phyloP scores from a whole-genome alignment of 176 grass and related monocot genomes.

The Triticum timopheevii region DNA sequence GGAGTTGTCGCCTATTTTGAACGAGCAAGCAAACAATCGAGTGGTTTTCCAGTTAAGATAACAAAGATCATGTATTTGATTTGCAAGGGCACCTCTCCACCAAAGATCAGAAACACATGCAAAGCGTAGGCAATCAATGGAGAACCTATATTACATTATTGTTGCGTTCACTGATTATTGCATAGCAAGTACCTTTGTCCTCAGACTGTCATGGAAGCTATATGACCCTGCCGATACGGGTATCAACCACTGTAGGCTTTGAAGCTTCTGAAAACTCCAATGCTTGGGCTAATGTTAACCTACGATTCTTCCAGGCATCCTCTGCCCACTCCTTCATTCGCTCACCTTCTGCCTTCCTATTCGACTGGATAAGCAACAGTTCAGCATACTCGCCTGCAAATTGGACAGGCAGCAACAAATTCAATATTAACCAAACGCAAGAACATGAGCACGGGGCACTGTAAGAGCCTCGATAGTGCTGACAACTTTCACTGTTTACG shows the following conservation, averaged over 20 bases:
- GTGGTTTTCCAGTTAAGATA: too few species aligned
- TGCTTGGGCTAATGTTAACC: slow-evolving; percentile 68
- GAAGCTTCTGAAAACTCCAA: slow-evolving; percentile 61
- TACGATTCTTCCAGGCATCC: slow-evolving; percentile 62
- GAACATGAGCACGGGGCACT: background rate
- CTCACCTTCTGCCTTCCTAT: slow-evolving; percentile 83
- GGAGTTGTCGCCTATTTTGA: background rate
- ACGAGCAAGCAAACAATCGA: too few species aligned
- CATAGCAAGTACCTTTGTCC: background rate
- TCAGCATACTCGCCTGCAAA: slow-evolving; percentile 78
- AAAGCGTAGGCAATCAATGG: background rate
- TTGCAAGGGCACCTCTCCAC: background rate
- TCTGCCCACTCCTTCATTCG: slow-evolving; percentile 85
- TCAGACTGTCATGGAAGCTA: slow-evolving; percentile 15
- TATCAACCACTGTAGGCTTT: slow-evolving; percentile 60
- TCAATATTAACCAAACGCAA: slow-evolving; percentile 8
- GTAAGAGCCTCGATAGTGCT: background rate
- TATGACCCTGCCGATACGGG: slow-evolving; percentile 64
- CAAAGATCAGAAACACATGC: background rate
- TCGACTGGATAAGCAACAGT: slow-evolving; percentile 74
- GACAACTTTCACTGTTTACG: background rate
- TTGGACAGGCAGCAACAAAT: slow-evolving; percentile 17
- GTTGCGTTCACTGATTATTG: background rate
- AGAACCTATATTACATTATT: slow-evolving; percentile 1
- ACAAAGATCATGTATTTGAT: background rate